These are phyloP conservation scores for Simmondsia chinensis DNA, from an alignment of 148 eudicot genomes.

Conservation along the genomic window DNA sequence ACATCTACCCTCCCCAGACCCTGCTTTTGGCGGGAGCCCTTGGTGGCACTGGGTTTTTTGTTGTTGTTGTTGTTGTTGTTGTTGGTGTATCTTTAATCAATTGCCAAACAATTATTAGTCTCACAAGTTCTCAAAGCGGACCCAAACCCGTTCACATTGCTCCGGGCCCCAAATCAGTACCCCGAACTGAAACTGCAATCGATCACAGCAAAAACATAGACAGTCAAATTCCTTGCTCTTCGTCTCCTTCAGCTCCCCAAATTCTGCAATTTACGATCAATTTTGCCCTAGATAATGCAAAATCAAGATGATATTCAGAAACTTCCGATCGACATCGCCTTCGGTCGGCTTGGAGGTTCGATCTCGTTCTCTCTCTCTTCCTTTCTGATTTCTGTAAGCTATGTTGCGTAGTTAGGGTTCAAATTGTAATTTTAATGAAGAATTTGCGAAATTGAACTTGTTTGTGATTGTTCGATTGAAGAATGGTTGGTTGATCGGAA, in stretches of 20 bases:
- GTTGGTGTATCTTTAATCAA: too few relatives aligned
- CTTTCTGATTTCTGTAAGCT: not conserved
- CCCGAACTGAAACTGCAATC: too few relatives aligned
- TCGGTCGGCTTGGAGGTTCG: constrained; percentile 78
- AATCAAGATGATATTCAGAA: constrained; percentile 56
- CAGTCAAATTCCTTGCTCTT: not conserved
- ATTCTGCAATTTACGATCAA: too few relatives aligned
- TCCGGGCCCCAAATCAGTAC: too few relatives aligned
- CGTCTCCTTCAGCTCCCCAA: too few relatives aligned
- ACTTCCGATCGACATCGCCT: constrained; percentile 92
- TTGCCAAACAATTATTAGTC: too few relatives aligned
- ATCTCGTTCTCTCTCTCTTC: not conserved
- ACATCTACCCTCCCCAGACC: too few relatives aligned
- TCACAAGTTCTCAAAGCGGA: too few relatives aligned
- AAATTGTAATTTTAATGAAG: not conserved
- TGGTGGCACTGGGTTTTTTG: too few relatives aligned
- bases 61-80: too few relatives aligned
- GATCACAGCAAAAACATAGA: not conserved
- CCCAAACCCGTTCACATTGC: too few relatives aligned
- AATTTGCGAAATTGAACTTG: not conserved
- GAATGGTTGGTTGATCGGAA: constrained; percentile 99
- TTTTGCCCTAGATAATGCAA: constrained; percentile 18
- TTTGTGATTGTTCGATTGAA: constrained; percentile 21
- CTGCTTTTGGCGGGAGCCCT: too few relatives aligned
- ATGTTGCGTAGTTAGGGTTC: not conserved